phyloP scores from a whole-genome alignment of 352 stramenopile species.

The Phytophthora constricta region DNA sequence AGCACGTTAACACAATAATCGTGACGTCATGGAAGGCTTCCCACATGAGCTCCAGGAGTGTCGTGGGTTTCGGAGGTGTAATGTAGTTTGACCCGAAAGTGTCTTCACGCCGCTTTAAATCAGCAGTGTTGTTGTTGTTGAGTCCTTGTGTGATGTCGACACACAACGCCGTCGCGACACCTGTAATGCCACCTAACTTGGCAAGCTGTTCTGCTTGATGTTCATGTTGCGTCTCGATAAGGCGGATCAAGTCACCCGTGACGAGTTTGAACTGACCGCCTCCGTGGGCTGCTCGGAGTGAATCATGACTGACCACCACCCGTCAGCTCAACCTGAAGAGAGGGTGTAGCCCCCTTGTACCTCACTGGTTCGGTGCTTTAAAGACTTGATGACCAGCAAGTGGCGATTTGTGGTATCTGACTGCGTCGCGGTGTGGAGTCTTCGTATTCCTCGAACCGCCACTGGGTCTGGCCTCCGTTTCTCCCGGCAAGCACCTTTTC shows the following conservation, averaged over 20 bases:
- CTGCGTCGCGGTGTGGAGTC: slow-evolving; percentile 7
- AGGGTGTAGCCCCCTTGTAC: slow-evolving; percentile 5
- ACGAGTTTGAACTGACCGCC: slow-evolving; percentile 52
- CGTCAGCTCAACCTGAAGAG: slow-evolving; percentile 14
- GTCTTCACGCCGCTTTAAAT: slow-evolving; percentile 60
- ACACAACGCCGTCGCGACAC: slow-evolving; percentile 51
- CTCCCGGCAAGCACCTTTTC: slow-evolving; percentile 32
- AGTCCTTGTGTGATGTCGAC: slow-evolving; percentile 60
- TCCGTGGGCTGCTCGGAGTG: slow-evolving; percentile 36
- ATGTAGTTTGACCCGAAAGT: slow-evolving; percentile 79
- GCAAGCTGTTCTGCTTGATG: slow-evolving; percentile 59
- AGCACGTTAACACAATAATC: slow-evolving; percentile 68
- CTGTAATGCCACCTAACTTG: slow-evolving; percentile 60
- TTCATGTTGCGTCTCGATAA: slow-evolving; percentile 77
- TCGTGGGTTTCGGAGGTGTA: slow-evolving; percentile 52
- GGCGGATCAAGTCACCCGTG: slow-evolving; percentile 62
- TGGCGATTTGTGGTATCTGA: too few relatives aligned
- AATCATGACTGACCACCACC: slow-evolving; percentile 39
- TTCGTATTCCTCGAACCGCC: slow-evolving; percentile 15
- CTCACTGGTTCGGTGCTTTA: neutral
- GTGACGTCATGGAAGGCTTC: slow-evolving; percentile 89
- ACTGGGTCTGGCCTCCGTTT: slow-evolving; percentile 23
- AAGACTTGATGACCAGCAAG: too few relatives aligned
- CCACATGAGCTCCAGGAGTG: slow-evolving; percentile 84
- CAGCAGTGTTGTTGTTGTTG: slow-evolving; percentile 49